Evolutionary conservation across 306 rosid species (phyloP), one percentile per base, ranked within the genome.

Genomic region (Sphenostylis stenocarpa): DNA sequence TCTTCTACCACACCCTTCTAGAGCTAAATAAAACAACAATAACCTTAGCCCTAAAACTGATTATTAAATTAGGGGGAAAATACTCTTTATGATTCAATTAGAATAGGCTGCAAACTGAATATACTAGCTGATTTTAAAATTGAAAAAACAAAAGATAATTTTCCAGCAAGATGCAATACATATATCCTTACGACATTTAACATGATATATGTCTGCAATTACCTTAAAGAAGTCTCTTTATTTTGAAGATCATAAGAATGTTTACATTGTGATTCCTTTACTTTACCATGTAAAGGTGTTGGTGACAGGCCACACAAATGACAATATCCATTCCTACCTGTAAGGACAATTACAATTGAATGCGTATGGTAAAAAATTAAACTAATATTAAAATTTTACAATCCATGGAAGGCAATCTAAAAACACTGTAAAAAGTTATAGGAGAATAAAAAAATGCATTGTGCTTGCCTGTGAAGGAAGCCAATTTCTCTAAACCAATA

Each of bases 181-280:
- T 14, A 66, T 77, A 80, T 58, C 26, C 58, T 5, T 43, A 49
- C 52, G 53, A 33, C 66, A 38, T 39, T 36, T 31, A 64, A 68
- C 31, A 72, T 26, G 56, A 57, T 70, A 83, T 23, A 36, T 26
- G 65, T 36, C 74, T 16, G 51, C 17, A 81, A 86, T 82, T 65
- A 90, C 96, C 96, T 85, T 73, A 70, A 43, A 16, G 86, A 77
- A 57, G 74, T 76, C 39, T 67, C 84, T 73, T 78, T 86, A 43
- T 84, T 77, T 63, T 4, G 87, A 70, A 72, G 82, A 70, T 72
- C 83, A 62, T 52, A 45, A 23, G 86, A 78, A 57, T 14, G 16
- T 63, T 81, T 76, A 82, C 78, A 80, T 14, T 73, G 88, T 51
- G 60, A 44, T 75, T 75, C 78, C 61, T 77, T 81, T 66, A 76